phyloP scores from a whole-genome alignment of 2,329 filamentous ascomycete genomes.

The Exophiala calicioides region DNA sequence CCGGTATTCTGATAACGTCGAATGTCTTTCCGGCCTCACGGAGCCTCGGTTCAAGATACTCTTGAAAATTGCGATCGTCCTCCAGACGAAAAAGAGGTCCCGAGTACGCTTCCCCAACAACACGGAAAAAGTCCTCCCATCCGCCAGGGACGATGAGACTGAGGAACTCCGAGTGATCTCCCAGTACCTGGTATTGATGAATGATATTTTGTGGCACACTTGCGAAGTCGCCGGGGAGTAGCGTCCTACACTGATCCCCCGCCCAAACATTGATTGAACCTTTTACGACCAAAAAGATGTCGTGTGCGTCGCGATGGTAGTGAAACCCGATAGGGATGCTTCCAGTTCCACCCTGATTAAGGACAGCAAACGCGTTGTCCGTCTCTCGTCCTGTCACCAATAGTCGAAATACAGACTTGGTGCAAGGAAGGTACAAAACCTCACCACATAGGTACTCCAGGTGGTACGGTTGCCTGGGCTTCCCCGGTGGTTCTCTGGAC shows the following conservation, averaged over 20 bases:
- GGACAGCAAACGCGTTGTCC: slow-evolving; percentile 53
- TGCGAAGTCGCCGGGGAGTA: slow-evolving; percentile 59
- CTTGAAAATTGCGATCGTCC: slow-evolving; percentile 52
- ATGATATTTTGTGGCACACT: slow-evolving; percentile 54
- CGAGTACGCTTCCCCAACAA: slow-evolving; percentile 55
- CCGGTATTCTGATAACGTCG: slow-evolving; percentile 56
- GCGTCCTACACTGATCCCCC: slow-evolving; percentile 56
- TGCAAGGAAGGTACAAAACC: slow-evolving; percentile 54
- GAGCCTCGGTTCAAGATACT: slow-evolving; percentile 35
- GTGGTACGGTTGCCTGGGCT: slow-evolving; percentile 45
- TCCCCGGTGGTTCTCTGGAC: slow-evolving; percentile 43
- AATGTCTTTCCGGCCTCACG: slow-evolving; percentile 58
- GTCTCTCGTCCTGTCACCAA: slow-evolving; percentile 56
- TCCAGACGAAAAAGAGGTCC: slow-evolving; percentile 54
- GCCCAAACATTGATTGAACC: slow-evolving; percentile 59
- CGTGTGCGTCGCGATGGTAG: slow-evolving; percentile 58
- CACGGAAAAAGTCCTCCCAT: slow-evolving; percentile 63
- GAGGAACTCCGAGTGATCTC: slow-evolving; percentile 56
- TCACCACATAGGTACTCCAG: slow-evolving; percentile 55
- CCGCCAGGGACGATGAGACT: slow-evolving; percentile 59
- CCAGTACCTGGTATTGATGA: slow-evolving; percentile 58
- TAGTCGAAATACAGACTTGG: slow-evolving; percentile 54
- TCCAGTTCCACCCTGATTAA: slow-evolving; percentile 51
- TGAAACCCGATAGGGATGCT: slow-evolving; percentile 56
- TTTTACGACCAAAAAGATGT: slow-evolving; percentile 59